Conservation (phyloP, 2,329 filamentous ascomycete genomes). For the Nectriaceae sp. region DNA sequence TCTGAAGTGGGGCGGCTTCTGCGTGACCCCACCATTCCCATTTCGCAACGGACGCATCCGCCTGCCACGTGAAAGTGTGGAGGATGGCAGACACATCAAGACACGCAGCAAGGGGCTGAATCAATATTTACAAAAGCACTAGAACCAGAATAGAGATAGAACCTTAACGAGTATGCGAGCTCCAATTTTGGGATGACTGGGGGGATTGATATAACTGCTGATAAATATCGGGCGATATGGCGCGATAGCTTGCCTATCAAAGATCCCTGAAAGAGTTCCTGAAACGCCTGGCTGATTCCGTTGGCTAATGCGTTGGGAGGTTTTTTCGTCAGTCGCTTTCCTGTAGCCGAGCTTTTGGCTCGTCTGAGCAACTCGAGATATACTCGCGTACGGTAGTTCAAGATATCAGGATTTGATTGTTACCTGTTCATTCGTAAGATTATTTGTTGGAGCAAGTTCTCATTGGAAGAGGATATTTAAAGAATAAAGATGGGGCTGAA, state of each 20-base stretch:
- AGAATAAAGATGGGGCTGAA: conserved; percentile 15
- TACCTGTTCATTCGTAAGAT: too few species aligned
- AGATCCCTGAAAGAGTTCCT: conserved; percentile 11
- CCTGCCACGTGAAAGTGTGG: conserved; percentile 18
- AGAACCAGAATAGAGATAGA: not conserved
- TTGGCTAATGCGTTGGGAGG: too few species aligned
- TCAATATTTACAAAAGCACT: not conserved
- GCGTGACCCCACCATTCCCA: conserved; percentile 15
- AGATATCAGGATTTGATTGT: too few species aligned
- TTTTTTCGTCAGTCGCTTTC: too few species aligned
- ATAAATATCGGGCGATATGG: conserved; percentile 14
- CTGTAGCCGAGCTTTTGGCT: too few species aligned
- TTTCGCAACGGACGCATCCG: conserved; percentile 17
- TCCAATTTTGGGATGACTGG: not conserved
- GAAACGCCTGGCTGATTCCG: too few species aligned
- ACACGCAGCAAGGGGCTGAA: not conserved
- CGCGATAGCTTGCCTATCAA: conserved; percentile 10
- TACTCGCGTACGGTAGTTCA: too few species aligned
- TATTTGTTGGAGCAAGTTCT: too few species aligned
- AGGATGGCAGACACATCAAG: not conserved
- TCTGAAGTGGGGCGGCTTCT: conserved; percentile 17
- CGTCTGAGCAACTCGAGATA: too few species aligned
- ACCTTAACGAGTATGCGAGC: not conserved
- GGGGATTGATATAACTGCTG: conserved; percentile 5
- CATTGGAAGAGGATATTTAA: too few species aligned